These are phyloP conservation scores for Aureoboletus auriporus DNA, from an alignment of 768 basidiomycete genomes.

Conservation along the genomic window DNA sequence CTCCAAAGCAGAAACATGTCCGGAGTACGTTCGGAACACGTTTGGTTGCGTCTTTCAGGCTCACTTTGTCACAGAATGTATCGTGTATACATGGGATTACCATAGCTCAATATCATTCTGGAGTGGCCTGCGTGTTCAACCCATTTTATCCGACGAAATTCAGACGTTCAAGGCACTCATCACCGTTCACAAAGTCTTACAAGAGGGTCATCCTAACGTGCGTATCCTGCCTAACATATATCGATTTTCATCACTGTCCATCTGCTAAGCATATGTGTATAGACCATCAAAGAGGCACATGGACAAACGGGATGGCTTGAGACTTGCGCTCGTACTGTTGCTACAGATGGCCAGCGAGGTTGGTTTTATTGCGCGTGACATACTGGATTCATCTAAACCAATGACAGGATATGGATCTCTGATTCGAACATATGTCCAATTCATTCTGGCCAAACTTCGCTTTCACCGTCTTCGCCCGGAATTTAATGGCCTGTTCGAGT, in stretches of 20 bases:
- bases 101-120: conserved; percentile 97
- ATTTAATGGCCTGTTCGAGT: conserved; percentile 98
- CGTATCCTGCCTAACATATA: conserved; percentile 15
- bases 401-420: conserved; percentile 81
- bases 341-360: conserved; percentile 77
- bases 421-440: conserved; percentile 94
- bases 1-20: conserved; percentile 99
- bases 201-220: conserved; percentile 95
- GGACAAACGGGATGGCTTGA: conserved; percentile 97
- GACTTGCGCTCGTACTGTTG: conserved; percentile 89
- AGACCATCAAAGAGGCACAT: conserved; percentile 97
- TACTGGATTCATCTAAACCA: conserved; percentile 3
- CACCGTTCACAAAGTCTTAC: conserved; percentile 94
- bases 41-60: conserved; percentile 6
- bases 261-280: conserved; percentile 3
- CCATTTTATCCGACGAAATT: conserved; percentile 94
- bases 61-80: conserved; percentile 65
- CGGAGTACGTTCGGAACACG: conserved; percentile 63
- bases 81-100: conserved; percentile 99
- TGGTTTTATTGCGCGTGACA: not conserved
- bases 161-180: conserved; percentile 99
- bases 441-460: conserved; percentile 90
- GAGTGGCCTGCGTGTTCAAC: conserved; percentile 95
- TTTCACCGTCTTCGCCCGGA: conserved; percentile 95
- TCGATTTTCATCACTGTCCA: conserved; percentile 7